These are phyloP conservation scores for Blastomyces emzantsi DNA, from an alignment of 2,329 filamentous ascomycete genomes.

Conservation along the genomic window DNA sequence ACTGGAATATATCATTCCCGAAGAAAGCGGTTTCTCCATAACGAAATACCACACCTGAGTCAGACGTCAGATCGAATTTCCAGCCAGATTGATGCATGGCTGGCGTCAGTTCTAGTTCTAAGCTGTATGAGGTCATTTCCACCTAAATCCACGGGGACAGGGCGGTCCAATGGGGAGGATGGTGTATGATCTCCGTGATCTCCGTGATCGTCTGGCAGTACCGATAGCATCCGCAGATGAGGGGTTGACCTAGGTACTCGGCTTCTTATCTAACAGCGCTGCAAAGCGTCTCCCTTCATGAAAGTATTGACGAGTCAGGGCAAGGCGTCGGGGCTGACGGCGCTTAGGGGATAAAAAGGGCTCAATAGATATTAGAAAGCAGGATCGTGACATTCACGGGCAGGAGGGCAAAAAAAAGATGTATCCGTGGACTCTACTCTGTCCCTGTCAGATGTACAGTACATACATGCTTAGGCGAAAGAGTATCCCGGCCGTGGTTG, in stretches of 20 bases:
- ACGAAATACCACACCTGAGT: too few species aligned
- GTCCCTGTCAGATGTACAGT: not conserved
- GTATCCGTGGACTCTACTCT: not conserved
- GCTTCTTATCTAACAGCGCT: not conserved
- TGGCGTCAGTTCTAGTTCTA: not conserved
- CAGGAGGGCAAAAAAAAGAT: not conserved
- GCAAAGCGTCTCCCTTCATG: not conserved
- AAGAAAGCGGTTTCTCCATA: not conserved
- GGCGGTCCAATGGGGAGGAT: not conserved
- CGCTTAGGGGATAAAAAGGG: not conserved
- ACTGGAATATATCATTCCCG: not conserved
- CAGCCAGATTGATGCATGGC: not conserved
- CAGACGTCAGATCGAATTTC: not conserved
- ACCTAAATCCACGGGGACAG: not conserved
- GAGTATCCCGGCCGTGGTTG: not conserved
- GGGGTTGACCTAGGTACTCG: not conserved
- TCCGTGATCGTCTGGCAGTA: not conserved
- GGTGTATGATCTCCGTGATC: not conserved
- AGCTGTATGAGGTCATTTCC: not conserved
- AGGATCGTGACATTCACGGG: not conserved
- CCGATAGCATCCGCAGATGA: not conserved
- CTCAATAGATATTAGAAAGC: not conserved
- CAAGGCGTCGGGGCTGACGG: not conserved
- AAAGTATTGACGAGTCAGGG: too few species aligned
- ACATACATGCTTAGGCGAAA: not conserved